These are phyloP conservation scores for Cladobotryum mycophilum DNA, from an alignment of 2,329 filamentous ascomycete species.

Conservation along the genomic window DNA sequence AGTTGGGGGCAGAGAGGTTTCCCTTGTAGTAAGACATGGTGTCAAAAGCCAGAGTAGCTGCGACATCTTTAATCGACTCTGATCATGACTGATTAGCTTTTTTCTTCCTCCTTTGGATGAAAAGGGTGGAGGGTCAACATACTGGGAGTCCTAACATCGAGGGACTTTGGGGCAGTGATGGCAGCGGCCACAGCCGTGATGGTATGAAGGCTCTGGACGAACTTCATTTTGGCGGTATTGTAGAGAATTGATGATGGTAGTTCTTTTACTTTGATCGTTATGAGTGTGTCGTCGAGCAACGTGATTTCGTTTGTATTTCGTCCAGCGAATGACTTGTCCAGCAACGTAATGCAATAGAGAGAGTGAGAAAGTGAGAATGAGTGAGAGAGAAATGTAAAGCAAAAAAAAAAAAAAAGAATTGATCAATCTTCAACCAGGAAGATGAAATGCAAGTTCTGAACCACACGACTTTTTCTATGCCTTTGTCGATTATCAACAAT, in stretches of 20 bases:
- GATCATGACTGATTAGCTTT: background rate
- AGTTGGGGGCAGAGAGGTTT: slow-evolving; percentile 45
- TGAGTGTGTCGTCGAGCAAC: background rate
- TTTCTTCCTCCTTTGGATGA: background rate
- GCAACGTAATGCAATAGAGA: background rate
- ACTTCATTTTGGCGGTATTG: slow-evolving; percentile 17
- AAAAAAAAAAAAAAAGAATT: background rate
- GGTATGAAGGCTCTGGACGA: slow-evolving; percentile 17
- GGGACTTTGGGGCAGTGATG: slow-evolving; percentile 29
- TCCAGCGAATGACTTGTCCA: background rate
- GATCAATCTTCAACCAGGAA: slow-evolving; percentile 3
- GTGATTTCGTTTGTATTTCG: background rate
- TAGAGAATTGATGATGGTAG: background rate
- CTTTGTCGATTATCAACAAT: too few relatives aligned
- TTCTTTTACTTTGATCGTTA: background rate
- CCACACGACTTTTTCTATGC: background rate
- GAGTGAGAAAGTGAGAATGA: too few relatives aligned
- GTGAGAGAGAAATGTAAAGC: too few relatives aligned
- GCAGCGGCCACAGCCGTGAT: slow-evolving; percentile 21
- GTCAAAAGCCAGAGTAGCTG: slow-evolving; percentile 53
- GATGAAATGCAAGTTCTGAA: background rate
- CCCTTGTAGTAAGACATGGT: slow-evolving; percentile 61
- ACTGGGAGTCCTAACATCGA: slow-evolving; percentile 34
- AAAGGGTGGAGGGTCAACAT: slow-evolving; percentile 12
- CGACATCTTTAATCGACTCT: slow-evolving; percentile 58